These are phyloP conservation scores for Filobasidium floriforme DNA, from an alignment of 768 basidiomycete genomes.

Conservation along the genomic window DNA sequence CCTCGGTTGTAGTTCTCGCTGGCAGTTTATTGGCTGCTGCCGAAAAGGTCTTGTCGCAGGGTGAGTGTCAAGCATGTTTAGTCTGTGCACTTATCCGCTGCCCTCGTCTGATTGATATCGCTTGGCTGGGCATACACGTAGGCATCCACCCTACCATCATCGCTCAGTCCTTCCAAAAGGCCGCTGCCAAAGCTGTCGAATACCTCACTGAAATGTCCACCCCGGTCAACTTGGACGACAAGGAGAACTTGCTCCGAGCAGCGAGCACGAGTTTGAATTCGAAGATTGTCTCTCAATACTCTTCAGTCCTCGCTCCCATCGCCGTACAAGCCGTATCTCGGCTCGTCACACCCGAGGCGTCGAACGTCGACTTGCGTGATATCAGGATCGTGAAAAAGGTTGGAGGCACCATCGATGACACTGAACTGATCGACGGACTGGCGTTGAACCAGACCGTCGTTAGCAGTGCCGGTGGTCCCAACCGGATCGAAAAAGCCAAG, in stretches of 20 bases:
- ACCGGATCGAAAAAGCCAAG: constrained; percentile 94
- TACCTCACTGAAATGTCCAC: constrained; percentile 85
- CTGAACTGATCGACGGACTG: constrained; percentile 89
- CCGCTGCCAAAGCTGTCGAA: constrained; percentile 86
- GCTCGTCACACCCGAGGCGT: constrained; percentile 75
- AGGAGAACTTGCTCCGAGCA: constrained; percentile 73
- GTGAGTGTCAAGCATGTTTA: constrained; percentile 39
- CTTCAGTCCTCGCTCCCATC: constrained; percentile 93
- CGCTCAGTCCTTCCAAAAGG: constrained; percentile 88
- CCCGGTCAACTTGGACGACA: constrained; percentile 83
- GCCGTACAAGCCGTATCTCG: constrained; percentile 94
- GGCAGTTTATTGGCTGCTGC: constrained; percentile 88
- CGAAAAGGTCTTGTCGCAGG: constrained; percentile 91
- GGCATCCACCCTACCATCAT: constrained; percentile 92
- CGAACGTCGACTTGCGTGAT: constrained; percentile 93
- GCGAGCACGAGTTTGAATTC: constrained; percentile 94
- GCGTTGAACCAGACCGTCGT: constrained; percentile 96
- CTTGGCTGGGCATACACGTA: constrained; percentile 20
- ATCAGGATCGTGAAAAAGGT: constrained; percentile 96
- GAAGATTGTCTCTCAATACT: constrained; percentile 99
- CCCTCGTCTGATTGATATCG: background rate
- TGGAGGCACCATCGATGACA: constrained; percentile 98
- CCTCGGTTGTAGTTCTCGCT: constrained; percentile 91
- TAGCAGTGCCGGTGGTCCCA: constrained; percentile 80
- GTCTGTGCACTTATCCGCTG: background rate